Percentiles rank a stretch among this genome's conserved stretches.
phyloP scores from a whole-genome alignment of 495 filamentous ascomycete genomes.

The Neurospora sp. region DNA sequence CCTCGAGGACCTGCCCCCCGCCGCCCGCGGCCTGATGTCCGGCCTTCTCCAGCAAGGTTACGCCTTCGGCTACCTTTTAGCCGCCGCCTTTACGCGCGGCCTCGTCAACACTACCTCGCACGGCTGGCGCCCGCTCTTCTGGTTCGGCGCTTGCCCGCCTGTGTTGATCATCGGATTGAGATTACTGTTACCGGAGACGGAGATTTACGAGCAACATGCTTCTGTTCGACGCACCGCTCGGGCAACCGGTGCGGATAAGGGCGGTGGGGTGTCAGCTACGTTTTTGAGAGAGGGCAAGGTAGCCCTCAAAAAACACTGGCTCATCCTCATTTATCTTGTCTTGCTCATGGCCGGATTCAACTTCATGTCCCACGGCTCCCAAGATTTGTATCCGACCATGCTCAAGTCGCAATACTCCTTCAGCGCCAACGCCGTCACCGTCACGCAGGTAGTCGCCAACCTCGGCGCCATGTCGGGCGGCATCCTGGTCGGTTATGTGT shows the following conservation, averaged over 20 bases:
- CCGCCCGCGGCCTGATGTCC: too few species aligned
- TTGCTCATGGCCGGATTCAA: constrained; percentile 86
- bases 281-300: constrained; percentile 70
- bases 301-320: constrained; percentile 66
- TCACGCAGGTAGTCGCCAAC: constrained; percentile 80
- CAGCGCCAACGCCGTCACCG: constrained; percentile 57
- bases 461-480: constrained; percentile 71
- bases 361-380: constrained; percentile 88
- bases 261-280: constrained; percentile 32
- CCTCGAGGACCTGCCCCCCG: too few species aligned
- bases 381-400: constrained; percentile 87
- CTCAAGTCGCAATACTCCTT: constrained; percentile 69
- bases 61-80: constrained; percentile 77
- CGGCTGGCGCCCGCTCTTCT: constrained; percentile 74
- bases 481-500: constrained; percentile 65
- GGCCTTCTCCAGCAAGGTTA: too few species aligned
- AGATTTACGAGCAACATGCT: constrained; percentile 53
- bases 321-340: constrained; percentile 69
- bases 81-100: constrained; percentile 63
- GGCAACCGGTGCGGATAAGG: background rate
- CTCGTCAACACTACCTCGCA: constrained; percentile 63
- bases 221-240: constrained; percentile 35
- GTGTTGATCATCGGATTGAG: constrained; percentile 75
- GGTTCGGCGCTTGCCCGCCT: constrained; percentile 74
- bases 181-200: constrained; percentile 65